Base-by-base conservation (phyloP, 495 filamentous ascomycete genomes). In the Hypoxylon fragiforme region DNA sequence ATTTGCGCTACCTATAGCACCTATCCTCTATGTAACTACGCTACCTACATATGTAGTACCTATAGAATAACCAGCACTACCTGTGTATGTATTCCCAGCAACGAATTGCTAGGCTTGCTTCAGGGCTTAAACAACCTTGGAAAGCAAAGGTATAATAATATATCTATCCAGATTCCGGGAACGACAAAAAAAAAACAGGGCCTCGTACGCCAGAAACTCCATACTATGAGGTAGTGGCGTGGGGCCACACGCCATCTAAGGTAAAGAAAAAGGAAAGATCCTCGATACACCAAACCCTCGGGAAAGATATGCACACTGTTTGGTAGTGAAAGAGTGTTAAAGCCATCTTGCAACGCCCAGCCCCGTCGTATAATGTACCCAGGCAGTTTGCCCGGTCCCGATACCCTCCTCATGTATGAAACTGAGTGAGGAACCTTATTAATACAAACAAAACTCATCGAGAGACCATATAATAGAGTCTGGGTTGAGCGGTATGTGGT, bases 311-410 rank as follows among this genome's bases (percentile, higher is more conserved):
- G 46, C 50, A 55, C 35, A 49, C 19, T 47, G 36, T 36, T n/a
- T n/a, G n/a, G n/a, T n/a, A n/a, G n/a, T n/a, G n/a, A 61, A 55
- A 26, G 57, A 61, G n/a, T 28, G 57, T 54, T n/a, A 28, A 15
- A 46, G 28, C 22, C 46, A 38, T 37, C 34, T 21, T 37, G 38
- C 14, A 38, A 45, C 50, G 13, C 31, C 22, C 41, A 40, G 5
- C 1, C 16, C 38, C 32, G n/a, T n/a, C n/a, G n/a, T n/a, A n/a
- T n/a, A n/a, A n/a, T n/a, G n/a, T n/a, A n/a, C n/a, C n/a, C n/a
- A n/a, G n/a, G n/a, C n/a, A n/a, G n/a, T n/a, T n/a, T n/a, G n/a
- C n/a, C n/a, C n/a, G n/a, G n/a, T n/a, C n/a, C n/a, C n/a, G n/a
- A n/a, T n/a, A n/a, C n/a, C n/a, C n/a, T n/a, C n/a, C n/a, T n/a